Conservation (phyloP, 106 monocot species). For the Apostasia shenzhenica region DNA sequence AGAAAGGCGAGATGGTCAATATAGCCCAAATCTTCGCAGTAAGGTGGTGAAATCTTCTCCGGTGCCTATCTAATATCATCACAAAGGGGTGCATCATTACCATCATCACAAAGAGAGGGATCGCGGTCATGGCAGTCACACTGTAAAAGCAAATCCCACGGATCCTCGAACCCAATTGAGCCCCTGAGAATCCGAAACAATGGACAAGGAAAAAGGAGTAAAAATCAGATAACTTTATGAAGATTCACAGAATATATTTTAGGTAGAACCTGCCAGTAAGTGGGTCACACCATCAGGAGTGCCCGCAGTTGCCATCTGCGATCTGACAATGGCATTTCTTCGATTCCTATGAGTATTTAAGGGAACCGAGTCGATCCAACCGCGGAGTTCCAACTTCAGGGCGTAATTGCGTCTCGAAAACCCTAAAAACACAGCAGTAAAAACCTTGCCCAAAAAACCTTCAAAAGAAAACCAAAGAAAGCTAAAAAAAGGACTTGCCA, state of each 20-base stretch:
- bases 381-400: slow-evolving; percentile 1
- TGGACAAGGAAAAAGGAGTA: background rate
- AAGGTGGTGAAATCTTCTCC: slow-evolving; percentile 58
- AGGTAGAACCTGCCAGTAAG: slow-evolving; percentile 18
- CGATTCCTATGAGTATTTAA: slow-evolving; percentile 3
- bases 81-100: slow-evolving; percentile 67
- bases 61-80: slow-evolving; percentile 64
- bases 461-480: background rate
- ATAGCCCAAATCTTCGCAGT: slow-evolving; percentile 77
- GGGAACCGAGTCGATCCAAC: background rate
- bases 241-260: slow-evolving; percentile 2
- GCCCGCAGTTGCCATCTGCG: slow-evolving; percentile 22
- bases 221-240: background rate
- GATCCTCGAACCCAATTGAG: slow-evolving; percentile 40
- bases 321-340: slow-evolving; percentile 20
- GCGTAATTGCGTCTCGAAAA: slow-evolving; percentile 3
- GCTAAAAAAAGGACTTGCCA: slow-evolving; percentile 4
- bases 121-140: slow-evolving; percentile 34
- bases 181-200: slow-evolving; percentile 18
- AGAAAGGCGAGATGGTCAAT: slow-evolving; percentile 58
- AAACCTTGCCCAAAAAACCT: background rate
- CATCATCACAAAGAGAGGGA: slow-evolving; percentile 61
- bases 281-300: slow-evolving; percentile 17
- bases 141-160: slow-evolving; percentile 75
- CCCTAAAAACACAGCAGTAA: slow-evolving; percentile 4